A percentile compares a stretch with the other conserved stretches of the same genome.
Evolutionary conservation across 805 yeast species (phyloP).

Genomic region (Pichia cabralensis): DNA sequence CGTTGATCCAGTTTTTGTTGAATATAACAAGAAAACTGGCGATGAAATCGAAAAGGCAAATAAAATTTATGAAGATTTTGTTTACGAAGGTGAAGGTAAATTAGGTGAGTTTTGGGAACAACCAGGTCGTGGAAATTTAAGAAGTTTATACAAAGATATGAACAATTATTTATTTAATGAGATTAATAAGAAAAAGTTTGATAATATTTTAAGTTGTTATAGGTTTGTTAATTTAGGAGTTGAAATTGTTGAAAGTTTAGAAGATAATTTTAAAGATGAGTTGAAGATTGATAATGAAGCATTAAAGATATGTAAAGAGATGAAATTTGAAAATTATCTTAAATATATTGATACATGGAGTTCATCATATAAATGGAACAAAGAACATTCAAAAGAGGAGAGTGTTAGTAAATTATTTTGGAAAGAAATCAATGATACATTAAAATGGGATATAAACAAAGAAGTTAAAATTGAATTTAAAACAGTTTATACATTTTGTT

Average conservation of each 20-base stretch:
- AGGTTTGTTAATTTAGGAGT: too few relatives aligned
- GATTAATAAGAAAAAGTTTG: too few relatives aligned
- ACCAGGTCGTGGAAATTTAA: constrained; percentile 59
- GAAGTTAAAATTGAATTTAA: constrained; percentile 36
- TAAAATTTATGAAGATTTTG: constrained; percentile 33
- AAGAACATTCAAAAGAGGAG: constrained; percentile 25
- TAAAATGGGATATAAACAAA: constrained; percentile 37
- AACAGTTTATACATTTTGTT: constrained; percentile 41
- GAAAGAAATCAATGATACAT: constrained; percentile 27
- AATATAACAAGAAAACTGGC: constrained; percentile 10
- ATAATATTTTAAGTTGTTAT: too few relatives aligned
- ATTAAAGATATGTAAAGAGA: constrained; percentile 27
- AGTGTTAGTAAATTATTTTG: constrained; percentile 28
- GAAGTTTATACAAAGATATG: constrained; percentile 34
- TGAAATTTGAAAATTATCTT: constrained; percentile 36
- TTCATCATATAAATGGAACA: constrained; percentile 49
- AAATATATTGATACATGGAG: constrained; percentile 63
- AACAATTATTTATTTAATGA: constrained; percentile 30
- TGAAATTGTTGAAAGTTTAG: too few relatives aligned
- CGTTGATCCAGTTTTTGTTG: constrained; percentile 52
- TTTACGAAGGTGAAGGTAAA: constrained; percentile 32
- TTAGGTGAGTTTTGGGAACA: constrained; percentile 78
- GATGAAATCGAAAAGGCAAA: too few relatives aligned
- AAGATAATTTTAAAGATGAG: too few relatives aligned
- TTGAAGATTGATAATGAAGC: constrained; percentile 14